These are phyloP conservation scores for Luvunga scandens DNA, from an alignment of 345 rosid genomes.

Conservation along the genomic window DNA sequence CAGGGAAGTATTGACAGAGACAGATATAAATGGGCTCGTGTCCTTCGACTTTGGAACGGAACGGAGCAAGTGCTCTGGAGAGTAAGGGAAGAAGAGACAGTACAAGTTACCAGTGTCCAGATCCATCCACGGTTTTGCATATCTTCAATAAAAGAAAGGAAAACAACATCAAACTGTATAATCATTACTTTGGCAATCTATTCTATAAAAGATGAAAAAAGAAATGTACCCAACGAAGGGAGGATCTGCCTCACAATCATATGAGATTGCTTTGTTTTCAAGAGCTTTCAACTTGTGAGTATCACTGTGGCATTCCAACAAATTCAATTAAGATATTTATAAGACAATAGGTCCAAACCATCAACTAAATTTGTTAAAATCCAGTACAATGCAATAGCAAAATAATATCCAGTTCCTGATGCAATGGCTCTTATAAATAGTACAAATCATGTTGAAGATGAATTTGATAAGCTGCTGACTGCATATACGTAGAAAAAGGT, in stretches of 20 bases:
- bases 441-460: background rate
- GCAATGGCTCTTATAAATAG: background rate
- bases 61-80: conserved; percentile 80
- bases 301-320: conserved; percentile 39
- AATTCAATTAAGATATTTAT: conserved; percentile 2
- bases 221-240: conserved; percentile 68
- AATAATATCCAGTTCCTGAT: background rate
- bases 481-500: background rate
- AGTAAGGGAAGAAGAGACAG: conserved; percentile 86
- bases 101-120: conserved; percentile 45
- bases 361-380: background rate
- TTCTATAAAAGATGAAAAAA: conserved; percentile 6
- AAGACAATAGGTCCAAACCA: background rate
- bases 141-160: conserved; percentile 42
- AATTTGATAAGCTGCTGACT: background rate
- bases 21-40: conserved; percentile 53
- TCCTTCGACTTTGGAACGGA: conserved; percentile 51
- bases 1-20: conserved; percentile 58
- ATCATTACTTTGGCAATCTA: background rate
- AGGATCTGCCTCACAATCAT: conserved; percentile 77
- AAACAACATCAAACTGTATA: conserved; percentile 4
- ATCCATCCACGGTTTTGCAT: conserved; percentile 78
- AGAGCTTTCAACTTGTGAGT: conserved; percentile 24
- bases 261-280: conserved; percentile 38
- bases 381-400: background rate